Evolutionary conservation across 768 basidiomycete genomes (phyloP).

Genomic region (Termitomyces sp.): DNA sequence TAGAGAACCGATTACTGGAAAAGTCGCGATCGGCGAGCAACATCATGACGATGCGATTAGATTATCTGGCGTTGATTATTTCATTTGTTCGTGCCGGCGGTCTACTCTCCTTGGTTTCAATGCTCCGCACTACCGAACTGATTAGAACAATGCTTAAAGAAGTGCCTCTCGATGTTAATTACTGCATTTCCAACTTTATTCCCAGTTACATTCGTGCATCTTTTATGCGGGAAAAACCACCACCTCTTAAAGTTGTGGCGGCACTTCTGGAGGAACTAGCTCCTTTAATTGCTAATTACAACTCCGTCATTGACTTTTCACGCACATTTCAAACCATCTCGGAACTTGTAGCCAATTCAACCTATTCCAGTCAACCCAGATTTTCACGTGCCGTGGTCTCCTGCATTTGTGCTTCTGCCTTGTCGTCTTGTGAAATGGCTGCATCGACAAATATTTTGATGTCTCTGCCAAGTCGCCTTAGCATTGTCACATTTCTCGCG

Average conservation of each 20-base stretch:
- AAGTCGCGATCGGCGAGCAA: conserved; percentile 49
- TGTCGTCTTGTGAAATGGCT: conserved; percentile 42
- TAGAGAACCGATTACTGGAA: conserved; percentile 31
- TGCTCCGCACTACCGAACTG: conserved; percentile 47
- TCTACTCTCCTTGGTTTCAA: conserved; percentile 31
- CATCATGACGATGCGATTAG: conserved; percentile 51
- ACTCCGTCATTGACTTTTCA: conserved; percentile 48
- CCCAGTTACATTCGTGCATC: conserved; percentile 43
- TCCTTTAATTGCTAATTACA: conserved; percentile 49
- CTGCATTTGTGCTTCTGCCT: conserved; percentile 38
- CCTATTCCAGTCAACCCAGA: conserved; percentile 43
- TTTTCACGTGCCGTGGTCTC: conserved; percentile 44
- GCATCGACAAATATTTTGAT: conserved; percentile 35
- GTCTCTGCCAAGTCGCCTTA: conserved; percentile 31
- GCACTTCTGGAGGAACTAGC: conserved; percentile 49
- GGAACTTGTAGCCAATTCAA: conserved; percentile 35
- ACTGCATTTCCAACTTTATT: conserved; percentile 46
- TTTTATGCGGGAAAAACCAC: conserved; percentile 40
- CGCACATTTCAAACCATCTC: conserved; percentile 48
- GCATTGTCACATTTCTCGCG: conserved; percentile 34
- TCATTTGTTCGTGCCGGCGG: conserved; percentile 49
- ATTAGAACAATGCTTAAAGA: conserved; percentile 54
- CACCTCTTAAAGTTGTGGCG: conserved; percentile 42
- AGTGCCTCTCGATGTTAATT: conserved; percentile 27
- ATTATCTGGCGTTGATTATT: conserved; percentile 53